A percentile compares a stretch with the other conserved stretches of the same genome.
Evolutionary conservation across 352 stramenopile species (phyloP).

Genomic region (Pythium rishiriense): DNA sequence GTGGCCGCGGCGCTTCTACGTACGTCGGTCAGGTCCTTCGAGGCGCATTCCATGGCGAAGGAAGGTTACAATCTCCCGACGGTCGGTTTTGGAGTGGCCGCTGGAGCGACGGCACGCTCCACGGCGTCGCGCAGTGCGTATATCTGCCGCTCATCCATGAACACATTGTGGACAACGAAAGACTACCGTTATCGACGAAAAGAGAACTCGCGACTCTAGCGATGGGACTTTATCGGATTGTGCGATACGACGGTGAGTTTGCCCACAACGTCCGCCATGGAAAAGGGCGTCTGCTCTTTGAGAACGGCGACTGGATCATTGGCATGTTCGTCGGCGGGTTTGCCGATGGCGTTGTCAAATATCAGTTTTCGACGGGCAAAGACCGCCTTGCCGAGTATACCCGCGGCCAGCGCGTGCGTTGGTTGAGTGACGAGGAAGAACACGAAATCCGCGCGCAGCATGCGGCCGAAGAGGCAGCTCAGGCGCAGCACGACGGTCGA

Average conservation of each 20-base stretch:
- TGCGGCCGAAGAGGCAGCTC: conserved; percentile 5
- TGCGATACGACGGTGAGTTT: conserved; percentile 59
- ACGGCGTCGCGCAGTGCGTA: conserved; percentile 46
- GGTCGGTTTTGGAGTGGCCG: conserved; percentile 52
- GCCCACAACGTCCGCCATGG: conserved; percentile 50
- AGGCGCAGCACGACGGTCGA: conserved; percentile 9
- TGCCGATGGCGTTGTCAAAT: conserved; percentile 42
- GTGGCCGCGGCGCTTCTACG: conserved; percentile 46
- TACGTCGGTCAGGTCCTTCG: conserved; percentile 60
- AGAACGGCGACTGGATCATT: conserved; percentile 54
- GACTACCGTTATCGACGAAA: not conserved
- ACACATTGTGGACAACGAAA: conserved; percentile 36
- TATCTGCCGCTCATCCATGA: conserved; percentile 54
- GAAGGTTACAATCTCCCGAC: conserved; percentile 52
- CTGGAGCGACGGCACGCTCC: conserved; percentile 54
- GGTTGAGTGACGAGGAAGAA: conserved; percentile 54
- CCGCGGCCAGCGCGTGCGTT: conserved; percentile 43
- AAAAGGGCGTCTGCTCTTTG: conserved; percentile 43
- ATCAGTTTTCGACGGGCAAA: conserved; percentile 38
- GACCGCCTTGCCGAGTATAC: conserved; percentile 42
- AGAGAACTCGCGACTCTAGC: conserved; percentile 11
- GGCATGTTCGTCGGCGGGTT: conserved; percentile 53
- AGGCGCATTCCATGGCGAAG: conserved; percentile 63
- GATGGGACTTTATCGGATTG: conserved; percentile 49
- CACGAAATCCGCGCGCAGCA: conserved; percentile 14